Evolutionary conservation across 1,284 basidiomycete genomes (phyloP).

Genomic region (Irpex rosettiformis): DNA sequence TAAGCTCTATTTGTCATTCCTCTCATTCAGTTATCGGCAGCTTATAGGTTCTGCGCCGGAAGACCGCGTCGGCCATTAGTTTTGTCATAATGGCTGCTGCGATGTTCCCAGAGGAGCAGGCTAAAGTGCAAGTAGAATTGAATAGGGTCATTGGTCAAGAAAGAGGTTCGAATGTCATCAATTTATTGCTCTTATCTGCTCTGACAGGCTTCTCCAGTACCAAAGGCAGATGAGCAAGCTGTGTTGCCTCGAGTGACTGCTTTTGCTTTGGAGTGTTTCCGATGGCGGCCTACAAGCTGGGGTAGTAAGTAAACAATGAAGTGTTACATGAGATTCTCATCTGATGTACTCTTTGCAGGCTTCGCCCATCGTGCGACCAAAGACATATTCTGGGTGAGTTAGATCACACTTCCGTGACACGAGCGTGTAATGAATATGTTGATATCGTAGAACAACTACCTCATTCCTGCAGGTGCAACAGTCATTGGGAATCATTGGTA

Average conservation of each 20-base stretch:
- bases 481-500: slow-evolving; percentile 65
- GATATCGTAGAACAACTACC: slow-evolving; percentile 40
- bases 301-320: background rate
- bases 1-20: slow-evolving; percentile 17
- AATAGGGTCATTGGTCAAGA: slow-evolving; percentile 55
- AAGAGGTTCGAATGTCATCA: slow-evolving; percentile 34
- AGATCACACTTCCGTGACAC: background rate
- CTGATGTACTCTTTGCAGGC: slow-evolving; percentile 43
- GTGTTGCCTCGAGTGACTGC: slow-evolving; percentile 54
- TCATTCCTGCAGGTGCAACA: slow-evolving; percentile 56
- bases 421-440: background rate
- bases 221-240: slow-evolving; percentile 47
- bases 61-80: slow-evolving; percentile 55
- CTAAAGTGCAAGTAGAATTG: slow-evolving; percentile 55
- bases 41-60: background rate
- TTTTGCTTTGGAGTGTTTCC: slow-evolving; percentile 56
- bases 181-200: background rate
- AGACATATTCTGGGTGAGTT: slow-evolving; percentile 54
- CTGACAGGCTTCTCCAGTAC: slow-evolving; percentile 31
- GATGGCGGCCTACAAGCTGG: slow-evolving; percentile 41
- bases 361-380: slow-evolving; percentile 55
- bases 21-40: background rate
- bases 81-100: slow-evolving; percentile 62
- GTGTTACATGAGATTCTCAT: background rate
- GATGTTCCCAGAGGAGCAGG: slow-evolving; percentile 51